A percentile compares a stretch with the other conserved stretches of the same genome.
Conservation (phyloP, 2,329 filamentous ascomycete species). For the Monosporascus sp. region DNA sequence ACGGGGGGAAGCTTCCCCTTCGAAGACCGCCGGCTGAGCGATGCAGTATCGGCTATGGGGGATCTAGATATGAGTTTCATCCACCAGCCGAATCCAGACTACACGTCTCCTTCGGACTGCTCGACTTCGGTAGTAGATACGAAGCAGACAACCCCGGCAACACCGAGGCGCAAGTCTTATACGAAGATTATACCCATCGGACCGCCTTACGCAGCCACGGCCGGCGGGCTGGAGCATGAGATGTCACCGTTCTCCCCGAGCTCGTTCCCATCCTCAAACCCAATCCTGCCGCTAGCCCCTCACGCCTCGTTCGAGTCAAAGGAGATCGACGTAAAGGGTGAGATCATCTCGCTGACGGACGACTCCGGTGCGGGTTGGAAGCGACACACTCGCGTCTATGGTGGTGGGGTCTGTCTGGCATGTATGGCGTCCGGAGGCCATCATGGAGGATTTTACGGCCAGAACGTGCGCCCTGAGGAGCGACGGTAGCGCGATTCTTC, state of each 20-base stretch:
- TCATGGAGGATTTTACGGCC: constrained; percentile 49
- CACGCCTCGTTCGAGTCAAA: constrained; percentile 27
- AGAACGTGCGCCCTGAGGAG: constrained; percentile 48
- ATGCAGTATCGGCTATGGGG: constrained; percentile 27
- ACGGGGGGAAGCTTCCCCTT: constrained; percentile 38
- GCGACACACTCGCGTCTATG: constrained; percentile 55
- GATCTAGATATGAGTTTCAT: constrained; percentile 37
- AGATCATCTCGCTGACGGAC: constrained; percentile 45
- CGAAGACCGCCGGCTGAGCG: constrained; percentile 32
- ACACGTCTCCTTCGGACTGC: constrained; percentile 28
- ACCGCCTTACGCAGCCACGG: constrained; percentile 8
- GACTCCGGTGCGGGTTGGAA: constrained; percentile 47
- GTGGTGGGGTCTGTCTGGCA: constrained; percentile 52
- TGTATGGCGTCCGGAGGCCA: constrained; percentile 44
- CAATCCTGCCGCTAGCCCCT: constrained; percentile 44
- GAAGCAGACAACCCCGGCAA: constrained; percentile 23
- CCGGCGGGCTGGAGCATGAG: constrained; percentile 12
- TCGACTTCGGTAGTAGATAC: constrained; percentile 15
- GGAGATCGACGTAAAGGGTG: constrained; percentile 42
- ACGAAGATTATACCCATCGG: constrained; percentile 34
- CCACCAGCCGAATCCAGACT: constrained; percentile 47
- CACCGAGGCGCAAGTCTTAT: constrained; percentile 38
- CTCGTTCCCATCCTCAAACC: constrained; percentile 45
- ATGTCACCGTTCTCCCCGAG: constrained; percentile 37
- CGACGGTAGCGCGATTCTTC: constrained; percentile 30